Evolutionary conservation across 257 asterid species (phyloP).

Genomic region (Solanum corneliomulleri): DNA sequence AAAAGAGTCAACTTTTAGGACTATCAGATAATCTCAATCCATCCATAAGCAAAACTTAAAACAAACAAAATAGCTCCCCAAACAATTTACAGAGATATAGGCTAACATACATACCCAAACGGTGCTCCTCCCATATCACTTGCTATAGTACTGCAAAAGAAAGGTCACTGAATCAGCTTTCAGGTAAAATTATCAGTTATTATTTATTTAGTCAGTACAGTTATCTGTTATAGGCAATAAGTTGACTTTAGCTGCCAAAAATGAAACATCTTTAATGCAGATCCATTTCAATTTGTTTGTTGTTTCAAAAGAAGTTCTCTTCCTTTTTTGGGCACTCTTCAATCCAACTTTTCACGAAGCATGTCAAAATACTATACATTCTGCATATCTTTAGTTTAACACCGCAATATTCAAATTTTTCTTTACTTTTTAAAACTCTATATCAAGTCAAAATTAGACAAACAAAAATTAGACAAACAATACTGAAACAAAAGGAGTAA

Average conservation of each 20-base stretch:
- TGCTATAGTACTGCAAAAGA: constrained; percentile 66
- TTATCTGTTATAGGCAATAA: not conserved
- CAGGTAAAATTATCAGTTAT: not conserved
- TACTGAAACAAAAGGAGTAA: not conserved
- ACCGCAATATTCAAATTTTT: not conserved
- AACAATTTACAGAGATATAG: not conserved
- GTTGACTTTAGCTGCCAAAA: not conserved
- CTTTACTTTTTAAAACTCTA: not conserved
- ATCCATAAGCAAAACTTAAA: not conserved
- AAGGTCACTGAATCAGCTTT: not conserved
- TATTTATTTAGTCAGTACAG: not conserved
- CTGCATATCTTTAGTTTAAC: not conserved
- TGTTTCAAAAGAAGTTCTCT: not conserved
- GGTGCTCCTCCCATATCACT: constrained; percentile 83
- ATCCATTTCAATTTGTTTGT: not conserved
- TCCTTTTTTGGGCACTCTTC: not conserved
- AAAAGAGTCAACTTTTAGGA: not conserved
- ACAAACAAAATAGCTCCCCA: not conserved
- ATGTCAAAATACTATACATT: not conserved
- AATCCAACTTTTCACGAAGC: not conserved
- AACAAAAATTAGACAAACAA: not conserved
- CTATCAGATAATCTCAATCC: too few species aligned
- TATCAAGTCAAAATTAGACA: not conserved
- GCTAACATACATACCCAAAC: constrained; percentile 74
- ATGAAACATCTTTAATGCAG: not conserved